These are phyloP conservation scores for Cydonia oblonga DNA, from an alignment of 331 rosid species.

Conservation along the genomic window DNA sequence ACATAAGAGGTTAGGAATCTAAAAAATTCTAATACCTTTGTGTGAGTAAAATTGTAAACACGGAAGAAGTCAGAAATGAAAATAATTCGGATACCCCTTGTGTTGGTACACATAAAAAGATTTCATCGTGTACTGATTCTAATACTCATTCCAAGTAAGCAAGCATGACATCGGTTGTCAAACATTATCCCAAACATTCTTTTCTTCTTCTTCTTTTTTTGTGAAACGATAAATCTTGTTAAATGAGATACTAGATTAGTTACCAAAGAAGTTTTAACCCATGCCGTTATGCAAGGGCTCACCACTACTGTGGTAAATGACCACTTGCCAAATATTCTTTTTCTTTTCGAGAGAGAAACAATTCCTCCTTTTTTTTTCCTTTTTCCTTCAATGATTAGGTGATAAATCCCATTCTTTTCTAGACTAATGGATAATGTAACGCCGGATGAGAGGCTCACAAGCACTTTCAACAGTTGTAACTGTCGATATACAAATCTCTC, in stretches of 20 bases:
- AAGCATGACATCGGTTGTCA: background rate
- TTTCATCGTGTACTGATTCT: no score
- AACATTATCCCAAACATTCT: no score
- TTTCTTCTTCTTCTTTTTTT: no score
- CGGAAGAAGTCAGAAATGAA: background rate
- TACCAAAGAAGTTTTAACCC: no score
- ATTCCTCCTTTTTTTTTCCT: no score
- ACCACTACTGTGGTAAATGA: no score
- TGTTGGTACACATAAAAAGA: no score
- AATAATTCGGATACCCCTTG: background rate
- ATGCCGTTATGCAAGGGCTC: no score
- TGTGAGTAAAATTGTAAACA: background rate
- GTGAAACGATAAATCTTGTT: no score
- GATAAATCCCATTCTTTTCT: background rate
- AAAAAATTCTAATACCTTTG: background rate
- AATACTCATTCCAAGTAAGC: background rate
- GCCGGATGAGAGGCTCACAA: slow-evolving; percentile 38
- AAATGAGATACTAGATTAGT: no score
- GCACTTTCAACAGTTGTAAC: background rate
- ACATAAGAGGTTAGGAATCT: background rate
- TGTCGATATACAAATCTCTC: background rate
- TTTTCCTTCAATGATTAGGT: background rate
- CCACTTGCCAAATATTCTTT: no score
- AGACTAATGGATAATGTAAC: slow-evolving; percentile 23
- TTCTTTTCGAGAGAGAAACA: no score